phyloP scores from a whole-genome alignment of 257 asterid species.

The Ehretia macrophylla region DNA sequence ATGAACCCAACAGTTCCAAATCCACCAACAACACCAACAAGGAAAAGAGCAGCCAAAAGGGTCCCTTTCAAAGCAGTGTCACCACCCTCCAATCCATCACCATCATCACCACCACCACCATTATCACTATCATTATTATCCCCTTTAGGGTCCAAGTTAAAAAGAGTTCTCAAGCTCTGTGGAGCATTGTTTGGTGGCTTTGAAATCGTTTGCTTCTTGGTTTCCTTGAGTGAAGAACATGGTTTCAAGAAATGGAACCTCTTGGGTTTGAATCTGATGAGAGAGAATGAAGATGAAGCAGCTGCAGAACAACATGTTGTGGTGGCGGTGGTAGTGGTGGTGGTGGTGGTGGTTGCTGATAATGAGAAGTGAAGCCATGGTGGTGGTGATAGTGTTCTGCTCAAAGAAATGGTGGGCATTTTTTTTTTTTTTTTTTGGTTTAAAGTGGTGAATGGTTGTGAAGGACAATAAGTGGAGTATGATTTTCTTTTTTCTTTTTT shows the following conservation, averaged over 20 bases:
- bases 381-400: constrained; percentile 22
- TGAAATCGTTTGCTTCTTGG: constrained; percentile 63
- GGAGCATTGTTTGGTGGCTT: constrained; percentile 62
- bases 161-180: constrained; percentile 41
- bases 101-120: constrained; percentile 21
- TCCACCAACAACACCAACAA: constrained; percentile 71
- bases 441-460: not conserved
- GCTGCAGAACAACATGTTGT: constrained; percentile 22
- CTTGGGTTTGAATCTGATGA: constrained; percentile 48
- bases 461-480: not conserved
- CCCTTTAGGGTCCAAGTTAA: constrained; percentile 55
- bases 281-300: constrained; percentile 15
- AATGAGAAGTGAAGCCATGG: not conserved
- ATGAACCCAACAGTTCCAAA: constrained; percentile 75
- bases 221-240: constrained; percentile 70
- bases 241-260: constrained; percentile 74
- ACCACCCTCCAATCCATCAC: constrained; percentile 23
- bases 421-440: constrained; percentile 10
- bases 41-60: constrained; percentile 45
- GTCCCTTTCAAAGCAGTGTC: constrained; percentile 73
- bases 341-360: constrained; percentile 12
- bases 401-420: constrained; percentile 70
- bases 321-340: constrained; percentile 21
- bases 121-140: constrained; percentile 31
- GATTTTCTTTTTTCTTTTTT: not conserved